phyloP scores from a whole-genome alignment of 805 yeast genomes.

The Yarrowia sp. region DNA sequence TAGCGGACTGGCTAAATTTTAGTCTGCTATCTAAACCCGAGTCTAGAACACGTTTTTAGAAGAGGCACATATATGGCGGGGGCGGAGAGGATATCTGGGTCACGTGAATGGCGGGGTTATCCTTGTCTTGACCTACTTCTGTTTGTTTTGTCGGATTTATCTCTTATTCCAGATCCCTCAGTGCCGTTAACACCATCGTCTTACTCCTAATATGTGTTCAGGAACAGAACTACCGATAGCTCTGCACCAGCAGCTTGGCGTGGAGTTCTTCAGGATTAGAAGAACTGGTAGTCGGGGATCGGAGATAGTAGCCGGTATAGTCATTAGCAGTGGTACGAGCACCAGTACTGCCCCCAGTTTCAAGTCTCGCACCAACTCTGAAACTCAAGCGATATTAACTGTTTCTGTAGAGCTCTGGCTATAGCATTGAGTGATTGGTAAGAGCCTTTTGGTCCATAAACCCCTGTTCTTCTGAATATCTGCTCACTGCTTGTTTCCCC shows the following conservation, averaged over 20 bases:
- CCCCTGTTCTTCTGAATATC: too few species aligned
- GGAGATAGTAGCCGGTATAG: neutral
- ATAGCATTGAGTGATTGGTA: too few species aligned
- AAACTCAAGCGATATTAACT: too few species aligned
- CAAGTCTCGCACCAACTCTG: too few species aligned
- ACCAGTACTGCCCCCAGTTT: too few species aligned
- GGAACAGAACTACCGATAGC: neutral
- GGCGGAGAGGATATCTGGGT: neutral
- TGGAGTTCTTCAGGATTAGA: too few species aligned
- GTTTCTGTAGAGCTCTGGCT: too few species aligned
- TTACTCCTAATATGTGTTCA: neutral
- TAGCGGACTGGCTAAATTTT: neutral
- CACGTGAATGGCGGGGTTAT: neutral
- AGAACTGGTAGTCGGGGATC: too few species aligned
- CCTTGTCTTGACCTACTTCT: neutral
- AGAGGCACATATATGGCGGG: neutral
- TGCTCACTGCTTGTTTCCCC: too few species aligned
- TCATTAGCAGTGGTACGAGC: neutral
- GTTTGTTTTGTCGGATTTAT: neutral
- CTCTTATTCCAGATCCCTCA: neutral
- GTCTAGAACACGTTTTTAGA: conserved; percentile 3
- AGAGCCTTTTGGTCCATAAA: too few species aligned
- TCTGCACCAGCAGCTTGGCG: neutral
- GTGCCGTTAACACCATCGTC: neutral
- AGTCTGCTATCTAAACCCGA: conserved; percentile 5